phyloP scores from a whole-genome alignment of 2,329 filamentous ascomycete species.

The Ophiocordyceps camponoti-saundersi region DNA sequence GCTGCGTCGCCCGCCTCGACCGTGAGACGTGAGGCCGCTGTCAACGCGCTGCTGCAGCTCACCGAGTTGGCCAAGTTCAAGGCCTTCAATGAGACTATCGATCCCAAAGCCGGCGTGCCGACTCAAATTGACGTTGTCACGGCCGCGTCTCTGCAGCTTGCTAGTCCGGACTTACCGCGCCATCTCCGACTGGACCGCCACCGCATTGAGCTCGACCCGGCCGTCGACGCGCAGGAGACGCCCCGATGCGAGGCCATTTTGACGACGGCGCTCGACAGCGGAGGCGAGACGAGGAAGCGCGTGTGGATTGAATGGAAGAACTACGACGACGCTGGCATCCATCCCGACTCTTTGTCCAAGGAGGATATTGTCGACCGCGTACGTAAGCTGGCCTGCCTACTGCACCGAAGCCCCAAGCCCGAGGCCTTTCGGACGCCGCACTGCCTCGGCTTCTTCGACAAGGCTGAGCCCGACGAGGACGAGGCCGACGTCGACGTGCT shows the following conservation, averaged over 20 bases:
- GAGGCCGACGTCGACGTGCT: slow-evolving; percentile 23
- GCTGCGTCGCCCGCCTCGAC: slow-evolving; percentile 14
- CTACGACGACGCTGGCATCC: slow-evolving; percentile 20
- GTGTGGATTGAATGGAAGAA: slow-evolving; percentile 36
- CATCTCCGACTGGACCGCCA: slow-evolving; percentile 17
- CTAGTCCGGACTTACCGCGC: slow-evolving; percentile 13
- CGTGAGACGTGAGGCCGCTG: slow-evolving; percentile 19
- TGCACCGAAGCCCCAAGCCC: slow-evolving; percentile 29
- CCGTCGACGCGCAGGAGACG: slow-evolving; percentile 14
- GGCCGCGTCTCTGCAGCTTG: slow-evolving; percentile 21
- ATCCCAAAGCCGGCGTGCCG: slow-evolving; percentile 13
- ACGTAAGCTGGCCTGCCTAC: slow-evolving; percentile 26
- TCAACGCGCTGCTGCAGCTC: slow-evolving; percentile 21
- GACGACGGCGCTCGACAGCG: slow-evolving; percentile 7
- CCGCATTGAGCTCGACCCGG: slow-evolving; percentile 15
- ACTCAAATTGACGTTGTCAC: slow-evolving; percentile 17
- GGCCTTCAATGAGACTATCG: slow-evolving; percentile 30
- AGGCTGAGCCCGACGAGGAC: slow-evolving; percentile 15
- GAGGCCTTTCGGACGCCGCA: slow-evolving; percentile 31
- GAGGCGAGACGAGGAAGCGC: slow-evolving; percentile 13
- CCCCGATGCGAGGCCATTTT: slow-evolving; percentile 23
- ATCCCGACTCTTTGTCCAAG: slow-evolving; percentile 20
- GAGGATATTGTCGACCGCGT: slow-evolving; percentile 25
- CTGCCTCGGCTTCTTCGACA: slow-evolving; percentile 33
- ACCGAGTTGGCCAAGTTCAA: slow-evolving; percentile 31